phyloP scores from a whole-genome alignment of 169 alveolate species.

The Cryptosporidium canis region DNA sequence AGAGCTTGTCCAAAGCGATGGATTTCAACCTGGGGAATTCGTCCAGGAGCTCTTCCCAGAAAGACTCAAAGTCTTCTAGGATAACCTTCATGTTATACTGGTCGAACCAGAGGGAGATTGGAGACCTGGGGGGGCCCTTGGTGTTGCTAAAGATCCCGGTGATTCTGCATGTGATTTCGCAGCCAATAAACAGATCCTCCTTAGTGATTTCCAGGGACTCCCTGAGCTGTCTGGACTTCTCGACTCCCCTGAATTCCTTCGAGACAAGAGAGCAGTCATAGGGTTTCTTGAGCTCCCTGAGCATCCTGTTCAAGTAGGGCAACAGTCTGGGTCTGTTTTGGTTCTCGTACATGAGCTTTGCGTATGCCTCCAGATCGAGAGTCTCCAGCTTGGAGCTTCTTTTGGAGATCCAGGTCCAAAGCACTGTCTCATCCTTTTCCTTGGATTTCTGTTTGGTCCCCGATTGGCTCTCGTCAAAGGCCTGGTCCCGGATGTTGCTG shows the following conservation, averaged over 20 bases:
- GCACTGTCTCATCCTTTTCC: conserved; percentile 34
- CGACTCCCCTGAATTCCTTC: conserved; percentile 51
- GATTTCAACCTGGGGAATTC: conserved; percentile 32
- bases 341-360: conserved; percentile 72
- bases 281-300: conserved; percentile 41
- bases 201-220: conserved; percentile 32
- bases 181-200: conserved; percentile 62
- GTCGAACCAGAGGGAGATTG: conserved; percentile 53
- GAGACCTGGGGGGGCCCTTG: conserved; percentile 39
- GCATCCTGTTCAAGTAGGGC: conserved; percentile 58
- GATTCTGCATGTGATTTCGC: conserved; percentile 64
- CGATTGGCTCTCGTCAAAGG: conserved; percentile 24
- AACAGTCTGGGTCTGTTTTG: conserved; percentile 58
- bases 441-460: conserved; percentile 46
- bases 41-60: conserved; percentile 64
- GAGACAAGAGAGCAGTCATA: conserved; percentile 32
- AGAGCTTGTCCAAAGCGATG: background rate
- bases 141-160: background rate
- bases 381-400: conserved; percentile 71
- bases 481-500: conserved; percentile 67
- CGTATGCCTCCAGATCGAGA: conserved; percentile 76
- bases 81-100: conserved; percentile 53
- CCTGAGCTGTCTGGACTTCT: conserved; percentile 33
- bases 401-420: conserved; percentile 74
- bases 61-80: conserved; percentile 53